Evolutionary conservation across 31 red algal genomes (phyloP).

Genomic region (Endocladia muricata): DNA sequence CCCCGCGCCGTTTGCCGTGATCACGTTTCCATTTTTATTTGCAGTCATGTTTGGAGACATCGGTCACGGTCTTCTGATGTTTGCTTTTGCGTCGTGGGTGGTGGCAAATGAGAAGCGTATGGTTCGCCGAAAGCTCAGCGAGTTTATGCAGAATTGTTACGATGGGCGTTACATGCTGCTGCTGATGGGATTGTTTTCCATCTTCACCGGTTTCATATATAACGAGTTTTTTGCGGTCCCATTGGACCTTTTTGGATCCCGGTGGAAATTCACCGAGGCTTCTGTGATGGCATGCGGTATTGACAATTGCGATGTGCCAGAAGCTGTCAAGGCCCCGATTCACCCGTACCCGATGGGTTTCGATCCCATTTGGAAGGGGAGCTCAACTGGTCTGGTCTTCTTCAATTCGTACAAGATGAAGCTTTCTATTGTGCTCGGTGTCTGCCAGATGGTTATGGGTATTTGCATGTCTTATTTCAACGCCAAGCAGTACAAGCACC

Average conservation of each 20-base stretch:
- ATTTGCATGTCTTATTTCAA: constrained; percentile 88
- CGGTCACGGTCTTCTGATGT: constrained; percentile 92
- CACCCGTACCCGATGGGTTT: constrained; percentile 90
- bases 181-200: constrained; percentile 96
- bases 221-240: constrained; percentile 94
- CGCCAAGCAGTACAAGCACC: constrained; percentile 64
- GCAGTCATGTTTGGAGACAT: constrained; percentile 98
- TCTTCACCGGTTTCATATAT: constrained; percentile 95
- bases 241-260: constrained; percentile 85
- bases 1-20: constrained; percentile 89
- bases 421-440: constrained; percentile 89
- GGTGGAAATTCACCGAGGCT: constrained; percentile 74
- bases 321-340: constrained; percentile 50
- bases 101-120: constrained; percentile 70
- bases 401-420: constrained; percentile 99
- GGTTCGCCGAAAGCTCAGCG: constrained; percentile 66
- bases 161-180: constrained; percentile 94
- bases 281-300: constrained; percentile 87
- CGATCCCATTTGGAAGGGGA: constrained; percentile 90
- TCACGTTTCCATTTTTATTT: constrained; percentile 95
- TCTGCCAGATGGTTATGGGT: constrained; percentile 91
- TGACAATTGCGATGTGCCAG: constrained; percentile 80
- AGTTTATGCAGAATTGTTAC: constrained; percentile 85
- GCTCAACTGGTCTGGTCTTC: constrained; percentile 70
- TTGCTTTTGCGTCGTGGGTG: constrained; percentile 68